Evolutionary conservation across 805 yeast species (phyloP), one percentile per base, ranked within the genome.

Genomic region (Candida awuae): DNA sequence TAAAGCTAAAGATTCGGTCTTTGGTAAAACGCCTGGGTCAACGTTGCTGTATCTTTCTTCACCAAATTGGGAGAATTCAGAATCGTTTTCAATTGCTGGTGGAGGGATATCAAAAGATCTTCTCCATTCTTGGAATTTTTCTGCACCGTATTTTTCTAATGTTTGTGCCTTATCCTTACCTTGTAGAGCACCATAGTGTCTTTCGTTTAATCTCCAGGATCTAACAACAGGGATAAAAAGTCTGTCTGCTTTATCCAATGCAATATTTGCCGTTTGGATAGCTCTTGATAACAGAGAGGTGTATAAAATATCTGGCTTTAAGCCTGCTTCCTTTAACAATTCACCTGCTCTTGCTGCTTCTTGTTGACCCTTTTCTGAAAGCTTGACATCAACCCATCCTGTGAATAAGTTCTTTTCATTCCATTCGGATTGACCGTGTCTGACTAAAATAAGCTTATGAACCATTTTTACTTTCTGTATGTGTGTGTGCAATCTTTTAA

Each of bases 401-500:
- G 97, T 88, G 82, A 88, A 88, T 54, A 88, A 75, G 77, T 88
- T 90, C 75, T 86, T 85, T 68, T 86, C 95, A 69, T 88, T 88
- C 97, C 97, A 88, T 67, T 85, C 97, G 71, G 95, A 84, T 75
- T 90, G 95, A 59, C 97, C 97, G 88, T 88, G 97, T 76, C 97
- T 88, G 54, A 90, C 87, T 63, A 88, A 75, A 62, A 88, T 79
- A 67, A 88, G 75, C 68, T 84, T 86, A 44, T 52, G 60, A 43
- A 59, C 59, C 60, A 52, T 55, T 46, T 41, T 51, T 6, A 9
- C 10, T 12, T 6, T 7, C n/a, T 25, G 28, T 6, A 12, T 25
- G n/a, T 25, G 10, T n/a, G n/a, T n/a, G n/a, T n/a, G n/a, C n/a
- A n/a, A n/a, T n/a, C n/a, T n/a, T n/a, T n/a, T n/a, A n/a, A n/a